phyloP scores from a whole-genome alignment of 129 eudicot genomes.

The Lactuca saligna region DNA sequence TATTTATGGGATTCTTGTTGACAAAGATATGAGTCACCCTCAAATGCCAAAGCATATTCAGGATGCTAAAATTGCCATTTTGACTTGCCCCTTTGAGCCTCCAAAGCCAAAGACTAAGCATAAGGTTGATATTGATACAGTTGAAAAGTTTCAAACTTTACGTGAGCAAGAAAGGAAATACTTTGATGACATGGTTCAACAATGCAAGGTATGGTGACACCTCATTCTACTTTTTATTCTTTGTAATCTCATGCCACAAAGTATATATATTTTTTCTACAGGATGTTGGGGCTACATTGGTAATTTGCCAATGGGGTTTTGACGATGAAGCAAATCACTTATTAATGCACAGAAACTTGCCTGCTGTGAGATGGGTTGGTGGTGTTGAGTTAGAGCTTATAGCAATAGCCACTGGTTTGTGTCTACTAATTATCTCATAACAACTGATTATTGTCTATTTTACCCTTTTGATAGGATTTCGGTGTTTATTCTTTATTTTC shows the following conservation, averaged over 20 bases:
- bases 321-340: conserved; percentile 99
- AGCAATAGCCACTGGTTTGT: conserved; percentile 74
- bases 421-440: neutral
- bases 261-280: conserved; percentile 31
- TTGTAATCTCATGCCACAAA: neutral
- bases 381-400: conserved; percentile 89
- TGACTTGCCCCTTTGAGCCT: conserved; percentile 99
- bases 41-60: conserved; percentile 97
- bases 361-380: conserved; percentile 96
- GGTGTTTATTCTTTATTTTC: conserved; percentile 3
- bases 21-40: conserved; percentile 99
- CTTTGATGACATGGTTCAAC: conserved; percentile 96
- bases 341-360: conserved; percentile 86
- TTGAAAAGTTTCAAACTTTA: conserved; percentile 88
- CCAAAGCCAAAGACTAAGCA: conserved; percentile 99
- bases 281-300: conserved; percentile 99
- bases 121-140: conserved; percentile 99
- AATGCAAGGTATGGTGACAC: conserved; percentile 71
- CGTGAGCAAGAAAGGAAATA: conserved; percentile 91
- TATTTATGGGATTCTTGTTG: conserved; percentile 87
- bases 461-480: neutral
- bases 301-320: conserved; percentile 99
- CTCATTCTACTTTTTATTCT: neutral
- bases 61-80: conserved; percentile 90
- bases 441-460: neutral